These are phyloP conservation scores for Bryoerythrophyllum caledonicum DNA, from an alignment of 225 moss, liverwort and hornwort genomes.

Conservation along the genomic window DNA sequence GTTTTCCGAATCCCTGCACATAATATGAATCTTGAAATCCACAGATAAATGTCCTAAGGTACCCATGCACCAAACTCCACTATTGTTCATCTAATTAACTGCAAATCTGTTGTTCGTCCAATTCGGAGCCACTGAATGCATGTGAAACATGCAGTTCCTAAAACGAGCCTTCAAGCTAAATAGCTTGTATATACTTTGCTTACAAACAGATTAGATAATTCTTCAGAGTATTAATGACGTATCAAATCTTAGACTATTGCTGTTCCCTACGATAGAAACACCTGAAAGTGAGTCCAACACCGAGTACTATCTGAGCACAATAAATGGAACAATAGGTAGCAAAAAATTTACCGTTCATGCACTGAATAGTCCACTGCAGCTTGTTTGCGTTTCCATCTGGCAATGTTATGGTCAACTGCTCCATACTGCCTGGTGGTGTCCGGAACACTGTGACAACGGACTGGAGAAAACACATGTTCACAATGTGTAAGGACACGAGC, in stretches of 20 bases:
- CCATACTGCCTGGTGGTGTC: constrained; percentile 86
- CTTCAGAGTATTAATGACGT: too few relatives aligned
- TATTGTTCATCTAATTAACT: constrained; percentile 11
- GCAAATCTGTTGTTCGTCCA: constrained; percentile 7
- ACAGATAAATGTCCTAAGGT: neutral
- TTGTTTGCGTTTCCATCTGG: constrained; percentile 70
- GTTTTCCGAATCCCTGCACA: constrained; percentile 87
- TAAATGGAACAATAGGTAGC: neutral
- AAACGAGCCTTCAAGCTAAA: neutral
- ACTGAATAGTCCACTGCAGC: constrained; percentile 87
- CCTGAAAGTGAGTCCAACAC: constrained; percentile 10
- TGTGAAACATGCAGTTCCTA: neutral
- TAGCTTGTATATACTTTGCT: neutral
- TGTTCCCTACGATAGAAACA: constrained; percentile 6
- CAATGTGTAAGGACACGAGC: neutral
- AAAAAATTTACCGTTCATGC: constrained; percentile 64
- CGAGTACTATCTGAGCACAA: neutral
- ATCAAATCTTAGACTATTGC: neutral
- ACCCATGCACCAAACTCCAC: constrained; percentile 16
- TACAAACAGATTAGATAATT: neutral
- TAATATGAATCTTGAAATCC: constrained; percentile 15
- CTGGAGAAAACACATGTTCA: constrained; percentile 38
- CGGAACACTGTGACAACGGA: constrained; percentile 95
- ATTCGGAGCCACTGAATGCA: constrained; percentile 1
- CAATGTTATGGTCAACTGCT: constrained; percentile 75